A percentile compares a stretch with the other conserved stretches of the same genome.
phyloP scores from a whole-genome alignment of 495 filamentous ascomycete species.

The Staphylotrichum tortipilum region DNA sequence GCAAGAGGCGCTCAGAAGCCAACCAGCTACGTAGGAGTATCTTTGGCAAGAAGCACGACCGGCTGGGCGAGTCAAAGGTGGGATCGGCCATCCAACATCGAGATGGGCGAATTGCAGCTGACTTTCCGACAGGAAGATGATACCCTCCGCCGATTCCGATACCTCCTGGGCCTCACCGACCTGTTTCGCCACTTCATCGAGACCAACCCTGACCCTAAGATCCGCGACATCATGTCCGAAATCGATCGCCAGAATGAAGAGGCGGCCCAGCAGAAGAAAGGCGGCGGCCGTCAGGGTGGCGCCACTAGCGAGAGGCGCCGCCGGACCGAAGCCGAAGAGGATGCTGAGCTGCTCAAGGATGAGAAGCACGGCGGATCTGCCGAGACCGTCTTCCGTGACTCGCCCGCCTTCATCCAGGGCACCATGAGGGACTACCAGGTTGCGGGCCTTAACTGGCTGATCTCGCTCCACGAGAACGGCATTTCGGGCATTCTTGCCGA shows the following conservation, averaged over 20 bases:
- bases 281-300: constrained; percentile 68
- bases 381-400: constrained; percentile 85
- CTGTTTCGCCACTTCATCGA: constrained; percentile 99
- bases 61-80: constrained; percentile 86
- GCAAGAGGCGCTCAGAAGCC: constrained; percentile 74
- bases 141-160: constrained; percentile 87
- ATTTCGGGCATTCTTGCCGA: constrained; percentile 97
- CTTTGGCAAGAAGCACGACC: constrained; percentile 88
- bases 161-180: constrained; percentile 91
- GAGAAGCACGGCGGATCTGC: constrained; percentile 79
- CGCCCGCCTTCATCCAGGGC: constrained; percentile 79
- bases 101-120: neutral
- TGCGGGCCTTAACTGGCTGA: constrained; percentile 93
- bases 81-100: constrained; percentile 4
- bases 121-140: constrained; percentile 70
- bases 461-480: constrained; percentile 95
- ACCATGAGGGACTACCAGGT: constrained; percentile 95
- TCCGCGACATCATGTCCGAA: constrained; percentile 84
- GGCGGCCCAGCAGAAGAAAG: constrained; percentile 60
- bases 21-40: constrained; percentile 81
- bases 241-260: constrained; percentile 89
- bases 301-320: constrained; percentile 73
- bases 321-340: constrained; percentile 94
- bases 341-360: constrained; percentile 87
- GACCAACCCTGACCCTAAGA: constrained; percentile 83